A percentile compares a stretch with the other conserved stretches of the same genome.
Evolutionary conservation across 495 filamentous ascomycete species (phyloP).

Genomic region (Aspergillus ostianus): DNA sequence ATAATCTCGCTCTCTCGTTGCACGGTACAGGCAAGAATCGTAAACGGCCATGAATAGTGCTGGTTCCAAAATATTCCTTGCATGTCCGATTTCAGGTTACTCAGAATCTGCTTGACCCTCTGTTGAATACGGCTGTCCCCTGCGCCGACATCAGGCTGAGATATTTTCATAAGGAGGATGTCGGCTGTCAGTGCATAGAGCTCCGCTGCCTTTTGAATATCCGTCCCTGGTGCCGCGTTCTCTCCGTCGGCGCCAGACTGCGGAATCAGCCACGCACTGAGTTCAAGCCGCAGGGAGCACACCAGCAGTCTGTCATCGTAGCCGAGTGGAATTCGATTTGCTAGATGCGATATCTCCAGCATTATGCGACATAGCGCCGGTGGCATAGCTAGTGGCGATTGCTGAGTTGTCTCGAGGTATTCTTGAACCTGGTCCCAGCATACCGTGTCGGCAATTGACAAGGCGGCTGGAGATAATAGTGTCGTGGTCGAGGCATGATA

Average conservation of each 20-base stretch:
- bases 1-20: constrained; percentile 5
- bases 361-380: constrained; percentile 3
- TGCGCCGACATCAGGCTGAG: not conserved
- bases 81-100: constrained; percentile 4
- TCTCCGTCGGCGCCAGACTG: not conserved
- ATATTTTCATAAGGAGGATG: constrained; percentile 5
- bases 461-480: not conserved
- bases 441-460: not conserved
- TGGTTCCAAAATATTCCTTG: constrained; percentile 7
- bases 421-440: constrained; percentile 6
- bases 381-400: constrained; percentile 1
- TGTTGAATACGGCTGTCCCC: not conserved
- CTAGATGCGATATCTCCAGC: constrained; percentile 1
- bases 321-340: not conserved
- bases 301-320: constrained; percentile 3
- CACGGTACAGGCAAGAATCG: constrained; percentile 3
- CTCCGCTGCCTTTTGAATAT: constrained; percentile 4
- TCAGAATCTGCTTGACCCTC: constrained; percentile 4
- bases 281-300: not conserved
- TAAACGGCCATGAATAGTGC: constrained; percentile 8
- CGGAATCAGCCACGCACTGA: constrained; percentile 1
- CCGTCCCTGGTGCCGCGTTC: not conserved
- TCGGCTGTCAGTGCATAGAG: constrained; percentile 6
- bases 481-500: constrained; percentile 6
- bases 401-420: not conserved